Conservation (phyloP, 305 asterid species). For the Fraxinus greggii region DNA sequence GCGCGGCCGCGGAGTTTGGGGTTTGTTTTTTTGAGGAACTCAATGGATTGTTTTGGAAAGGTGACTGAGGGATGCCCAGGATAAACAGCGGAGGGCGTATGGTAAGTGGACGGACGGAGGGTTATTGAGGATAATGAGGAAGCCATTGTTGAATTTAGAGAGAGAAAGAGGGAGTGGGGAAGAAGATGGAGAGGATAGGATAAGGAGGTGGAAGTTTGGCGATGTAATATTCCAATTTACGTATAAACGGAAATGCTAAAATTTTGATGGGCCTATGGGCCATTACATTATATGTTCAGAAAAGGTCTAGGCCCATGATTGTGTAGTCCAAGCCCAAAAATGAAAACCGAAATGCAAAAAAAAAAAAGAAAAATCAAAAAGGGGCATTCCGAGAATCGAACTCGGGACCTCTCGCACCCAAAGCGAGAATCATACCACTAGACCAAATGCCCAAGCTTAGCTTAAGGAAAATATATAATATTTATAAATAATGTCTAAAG, state of each 20-base stretch:
- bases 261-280: not conserved
- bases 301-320: not conserved
- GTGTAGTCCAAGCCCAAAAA: not conserved
- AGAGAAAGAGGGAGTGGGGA: not conserved
- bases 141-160: conserved; percentile 37
- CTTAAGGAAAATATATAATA: too few relatives aligned
- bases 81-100: conserved; percentile 23
- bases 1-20: conserved; percentile 47
- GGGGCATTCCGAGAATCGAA: conserved; percentile 74
- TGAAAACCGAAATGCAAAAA: too few relatives aligned
- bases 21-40: conserved; percentile 34
- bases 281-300: not conserved
- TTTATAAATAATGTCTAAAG: too few relatives aligned
- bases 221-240: not conserved
- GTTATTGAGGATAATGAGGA: conserved; percentile 44
- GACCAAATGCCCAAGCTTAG: conserved; percentile 46
- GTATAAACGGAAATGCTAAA: not conserved
- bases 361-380: too few relatives aligned
- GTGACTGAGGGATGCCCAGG: conserved; percentile 21
- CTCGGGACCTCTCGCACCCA: conserved; percentile 72
- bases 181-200: conserved; percentile 30
- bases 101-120: conserved; percentile 17
- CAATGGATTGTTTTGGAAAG: conserved; percentile 40
- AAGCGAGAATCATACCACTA: conserved; percentile 68
- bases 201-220: conserved; percentile 11